Base-by-base conservation (phyloP, 1,284 basidiomycete species). In the Ganoderma lingzhi region DNA sequence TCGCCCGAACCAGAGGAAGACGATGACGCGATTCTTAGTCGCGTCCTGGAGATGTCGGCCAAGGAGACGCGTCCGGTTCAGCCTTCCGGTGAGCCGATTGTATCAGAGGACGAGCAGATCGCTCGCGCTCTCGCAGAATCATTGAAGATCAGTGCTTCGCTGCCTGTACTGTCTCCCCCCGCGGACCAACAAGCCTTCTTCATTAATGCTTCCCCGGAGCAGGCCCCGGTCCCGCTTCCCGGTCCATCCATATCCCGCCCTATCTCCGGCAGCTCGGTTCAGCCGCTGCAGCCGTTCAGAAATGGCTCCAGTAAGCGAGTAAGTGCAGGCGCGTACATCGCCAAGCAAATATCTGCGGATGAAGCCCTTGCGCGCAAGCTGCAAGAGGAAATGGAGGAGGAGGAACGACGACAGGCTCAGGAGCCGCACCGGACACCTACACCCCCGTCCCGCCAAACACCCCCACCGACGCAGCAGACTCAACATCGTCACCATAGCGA, bases 101-200 rank as follows among this genome's bases (percentile, higher is more conserved):
- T 77, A 10, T 76, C 86, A 73, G 91, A 93, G 75, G 89, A 91
- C 67, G 87, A 87, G 44, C 89, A 91, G 59, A 81, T 93, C 28
- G 87, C 86, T n/a, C 83, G 82, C 71, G 92, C 91, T 0, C 74
- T 93, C 68, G 83, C 87, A 71, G 89, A 87, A 71, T 93, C 92
- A 2, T 79, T 89, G 39, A 56, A 63, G 45, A 56, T 74, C 53
- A 45, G 53, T 23, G n/a, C 61, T 62, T 41, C 56, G 55, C 63
- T 55, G 10, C 23, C 64, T 14, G 32, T 48, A 9, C 6, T 62
- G 10, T 68, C 39, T n/a, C 41, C 59, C 17, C 63, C 51, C n/a
- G 61, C 51, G 61, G 62, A 65, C 65, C 65, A 64, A 30, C 62
- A 63, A 44, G 66, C 69, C 2, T 42, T 56, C 66, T 42, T 56